Evolutionary conservation across 495 filamentous ascomycete species (phyloP), one percentile per base, ranked within the genome.

Genomic region (Daldinia loculata): DNA sequence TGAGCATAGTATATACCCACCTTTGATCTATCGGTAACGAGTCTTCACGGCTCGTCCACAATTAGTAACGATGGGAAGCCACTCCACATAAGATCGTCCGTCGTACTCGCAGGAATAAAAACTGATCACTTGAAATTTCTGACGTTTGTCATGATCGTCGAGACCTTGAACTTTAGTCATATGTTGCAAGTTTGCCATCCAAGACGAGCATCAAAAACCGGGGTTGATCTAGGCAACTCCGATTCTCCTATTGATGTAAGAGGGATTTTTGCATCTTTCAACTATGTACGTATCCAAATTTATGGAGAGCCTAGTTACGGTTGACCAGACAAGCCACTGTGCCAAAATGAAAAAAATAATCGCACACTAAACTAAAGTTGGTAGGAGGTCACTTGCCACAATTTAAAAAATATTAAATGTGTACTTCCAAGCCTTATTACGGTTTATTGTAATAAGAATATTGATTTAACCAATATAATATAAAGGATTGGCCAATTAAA

Each of bases 61-160:
- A 22, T 36, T 56, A 56, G 27, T 17, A 27, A 36, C 6, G 12
- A 24, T 26, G 36, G 24, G n/a, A 50, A 30, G n/a, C 22, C 58
- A 55, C 66, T 58, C 66, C 59, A 63, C 66, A 62, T 50, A 43
- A 62, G 58, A 69, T 63, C 66, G 22, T 17, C 59, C 32, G 26
- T 51, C 24, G 26, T 63, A 63, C 43, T 59, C 32, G 45, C 32
- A 57, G 12, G n/a, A 48, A 41, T 17, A 29, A 52, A 15, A 45
- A 56, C 27, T 27, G 22, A 65, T 55, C 67, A 51, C 22, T 30
- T 48, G 17, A 32, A 32, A 14, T 11, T 56, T 48, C 14, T 11
- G 27, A 61, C 19, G 6, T 41, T 12, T 41, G 12, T n/a, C 32
- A 36, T 14, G 53, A n/a, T 50, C 43, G 17, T 45, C 11, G 30